Percentiles rank a stretch among this genome's conserved stretches.
Evolutionary conservation across 2,329 filamentous ascomycete genomes (phyloP).

Genomic region (Pochonia chlamydosporia): DNA sequence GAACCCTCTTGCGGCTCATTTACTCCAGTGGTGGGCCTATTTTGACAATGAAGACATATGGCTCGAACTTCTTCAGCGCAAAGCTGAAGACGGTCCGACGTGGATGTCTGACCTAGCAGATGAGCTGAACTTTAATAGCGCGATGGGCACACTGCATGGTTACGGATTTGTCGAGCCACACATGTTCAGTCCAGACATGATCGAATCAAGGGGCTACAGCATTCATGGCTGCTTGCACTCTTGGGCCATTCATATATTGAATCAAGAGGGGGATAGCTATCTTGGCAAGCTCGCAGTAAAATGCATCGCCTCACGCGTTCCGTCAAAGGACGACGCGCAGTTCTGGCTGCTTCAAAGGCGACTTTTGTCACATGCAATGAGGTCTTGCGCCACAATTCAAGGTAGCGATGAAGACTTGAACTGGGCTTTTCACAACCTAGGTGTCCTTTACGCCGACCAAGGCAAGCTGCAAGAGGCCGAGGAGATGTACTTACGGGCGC

Average conservation of each 20-base stretch:
- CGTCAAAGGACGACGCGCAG: not conserved
- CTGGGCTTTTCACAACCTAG: constrained; percentile 1
- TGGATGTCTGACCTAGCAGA: not conserved
- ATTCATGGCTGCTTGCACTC: constrained; percentile 1
- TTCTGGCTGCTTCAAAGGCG: too few relatives aligned
- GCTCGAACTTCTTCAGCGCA: constrained; percentile 1
- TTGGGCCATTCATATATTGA: not conserved
- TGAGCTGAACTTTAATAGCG: not conserved
- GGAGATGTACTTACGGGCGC: too few relatives aligned
- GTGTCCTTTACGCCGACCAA: too few relatives aligned
- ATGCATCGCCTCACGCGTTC: not conserved
- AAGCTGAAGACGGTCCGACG: not conserved
- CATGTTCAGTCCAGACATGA: not conserved
- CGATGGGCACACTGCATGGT: not conserved
- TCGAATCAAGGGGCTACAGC: constrained; percentile 1
- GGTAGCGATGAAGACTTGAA: not conserved
- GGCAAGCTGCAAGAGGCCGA: constrained; percentile 15
- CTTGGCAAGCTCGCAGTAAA: not conserved
- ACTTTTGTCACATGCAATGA: not conserved
- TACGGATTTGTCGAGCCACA: not conserved
- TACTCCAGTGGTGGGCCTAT: constrained; percentile 3
- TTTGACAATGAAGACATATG: constrained; percentile 3
- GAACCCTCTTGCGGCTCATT: not conserved
- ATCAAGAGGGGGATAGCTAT: not conserved
- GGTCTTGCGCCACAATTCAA: not conserved